These are phyloP conservation scores for Gossypium sturtianum DNA, from an alignment of 345 rosid species.

Conservation along the genomic window DNA sequence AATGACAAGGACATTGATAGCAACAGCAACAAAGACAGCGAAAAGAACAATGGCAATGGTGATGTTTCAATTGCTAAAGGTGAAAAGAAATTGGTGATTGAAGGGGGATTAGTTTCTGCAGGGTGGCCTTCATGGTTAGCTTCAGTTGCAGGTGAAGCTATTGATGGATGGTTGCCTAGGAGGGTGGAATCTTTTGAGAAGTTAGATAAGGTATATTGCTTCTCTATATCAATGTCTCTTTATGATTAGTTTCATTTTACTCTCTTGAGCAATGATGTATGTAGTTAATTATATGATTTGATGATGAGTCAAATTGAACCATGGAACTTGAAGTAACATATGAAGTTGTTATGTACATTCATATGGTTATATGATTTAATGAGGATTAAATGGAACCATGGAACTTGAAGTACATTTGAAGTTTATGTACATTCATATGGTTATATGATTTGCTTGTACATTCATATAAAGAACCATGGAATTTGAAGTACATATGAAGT, in stretches of 20 bases:
- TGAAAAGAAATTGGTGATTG: slow-evolving; percentile 10
- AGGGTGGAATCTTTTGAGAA: slow-evolving; percentile 75
- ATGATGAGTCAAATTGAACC: too few relatives aligned
- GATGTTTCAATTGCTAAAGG: slow-evolving; percentile 26
- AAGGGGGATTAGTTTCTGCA: slow-evolving; percentile 49
- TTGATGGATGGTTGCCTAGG: slow-evolving; percentile 77
- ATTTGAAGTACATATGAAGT: neutral
- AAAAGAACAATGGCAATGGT: slow-evolving; percentile 19
- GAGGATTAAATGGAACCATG: too few relatives aligned
- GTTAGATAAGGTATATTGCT: slow-evolving; percentile 52
- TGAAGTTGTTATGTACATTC: too few relatives aligned
- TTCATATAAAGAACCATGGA: neutral
- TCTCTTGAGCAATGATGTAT: neutral
- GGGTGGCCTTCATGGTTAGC: slow-evolving; percentile 95
- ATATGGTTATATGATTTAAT: too few relatives aligned
- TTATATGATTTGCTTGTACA: too few relatives aligned
- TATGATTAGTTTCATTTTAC: neutral
- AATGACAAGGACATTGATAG: slow-evolving; percentile 23
- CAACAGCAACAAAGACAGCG: slow-evolving; percentile 3
- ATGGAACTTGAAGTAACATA: too few relatives aligned
- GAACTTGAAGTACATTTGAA: too few relatives aligned
- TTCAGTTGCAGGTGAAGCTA: slow-evolving; percentile 80
- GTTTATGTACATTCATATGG: too few relatives aligned
- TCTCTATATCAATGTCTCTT: neutral
- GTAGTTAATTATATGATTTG: neutral